Base-by-base conservation (phyloP, 345 rosid genomes). In the Salix koriyanagi region DNA sequence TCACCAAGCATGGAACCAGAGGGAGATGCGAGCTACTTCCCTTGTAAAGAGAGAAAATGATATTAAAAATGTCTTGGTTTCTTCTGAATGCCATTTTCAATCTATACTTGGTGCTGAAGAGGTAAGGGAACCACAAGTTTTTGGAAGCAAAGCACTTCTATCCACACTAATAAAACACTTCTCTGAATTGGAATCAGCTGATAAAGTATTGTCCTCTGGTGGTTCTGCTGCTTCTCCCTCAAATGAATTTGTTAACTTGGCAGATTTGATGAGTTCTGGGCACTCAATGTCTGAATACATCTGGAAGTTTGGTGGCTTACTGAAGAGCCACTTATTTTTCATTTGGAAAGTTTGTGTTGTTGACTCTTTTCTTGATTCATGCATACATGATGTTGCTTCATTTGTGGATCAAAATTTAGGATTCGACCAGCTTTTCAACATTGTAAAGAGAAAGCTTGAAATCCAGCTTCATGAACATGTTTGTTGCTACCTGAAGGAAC, bases 1-100 rank as follows among this genome's bases (percentile, higher is more conserved):
- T 76, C 94, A 92, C 81, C 92, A 86, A 79, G 79, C 92, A 67
- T 94, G 98, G 98, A 90, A 88, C 80, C 93, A 88, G 79, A 90
- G 87, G 81, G 97, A 92, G 68, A 81, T 86, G 72, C 87, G 84
- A 65, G 80, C 84, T 81, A 82, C 91, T 83, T 86, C 86, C 77
- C 92, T 93, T 60, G 48, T 80, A 41, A 88, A 87, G 82, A 86
- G 79, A 85, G 93, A 91, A 85, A 83, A 84, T 78, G 90, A 93
- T 74, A 84, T 89, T 70, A 89, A 83, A 83, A 85, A 69, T 87
- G 76, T 85, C 68, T 74, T 93, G 77, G 44, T 83, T 70, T 86
- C 90, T 72, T 84, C 90, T 67, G 94, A 90, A 75, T 79, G 70
- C 77, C 94, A 81, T 81, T 88, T 93, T 83, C 86, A 86, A 71